Evolutionary conservation across 495 filamentous ascomycete genomes (phyloP), one percentile per base, ranked within the genome.

Genomic region (Penicillium canariense): DNA sequence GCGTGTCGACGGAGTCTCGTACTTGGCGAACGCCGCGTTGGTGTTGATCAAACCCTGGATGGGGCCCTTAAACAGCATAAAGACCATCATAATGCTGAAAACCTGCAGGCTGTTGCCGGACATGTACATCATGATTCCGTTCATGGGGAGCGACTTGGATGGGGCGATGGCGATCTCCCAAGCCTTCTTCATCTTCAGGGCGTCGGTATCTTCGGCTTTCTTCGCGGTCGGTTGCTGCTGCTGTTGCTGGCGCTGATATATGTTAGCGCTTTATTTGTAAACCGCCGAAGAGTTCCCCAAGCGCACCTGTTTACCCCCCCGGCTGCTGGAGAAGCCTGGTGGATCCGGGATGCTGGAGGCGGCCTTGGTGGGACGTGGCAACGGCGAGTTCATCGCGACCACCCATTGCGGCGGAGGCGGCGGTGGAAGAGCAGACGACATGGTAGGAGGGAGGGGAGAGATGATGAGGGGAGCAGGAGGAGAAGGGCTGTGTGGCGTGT

Each of bases 101-200:
- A 99, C 97, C 74, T 99, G 94, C 23, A 99, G 85, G 52, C 88
- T 90, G 75, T 97, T 97, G 64, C 94, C 94, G 54, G 94, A 96
- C 95, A 99, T 97, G 81, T 99, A 99, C 92, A 97, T 97, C 87
- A 96, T 96, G 73, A 99, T 91, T 40, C 84, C 91, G 54, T 95
- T 97, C 94, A 98, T 97, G 47, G 94, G 94, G 39, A 99, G 80
- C 66, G 87, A 85, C 76, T 99, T 99, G 46, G 91, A 87, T 2
- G 94, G 94, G 4, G 88, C 95, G 31, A 99, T 82, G 28, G 94
- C 95, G 18, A 99, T 81, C 73, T 99, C 94, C 95, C 95, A 99
- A 1, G 94, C 93, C 68, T 99, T 99, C 74, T 98, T 99, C 58
- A 97, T 71, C 76, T 97, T 97, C 48, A 99, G 77, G 35, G 85